These are phyloP conservation scores for Karstenula rhodostoma DNA, from an alignment of 2,329 filamentous ascomycete species.

Conservation along the genomic window DNA sequence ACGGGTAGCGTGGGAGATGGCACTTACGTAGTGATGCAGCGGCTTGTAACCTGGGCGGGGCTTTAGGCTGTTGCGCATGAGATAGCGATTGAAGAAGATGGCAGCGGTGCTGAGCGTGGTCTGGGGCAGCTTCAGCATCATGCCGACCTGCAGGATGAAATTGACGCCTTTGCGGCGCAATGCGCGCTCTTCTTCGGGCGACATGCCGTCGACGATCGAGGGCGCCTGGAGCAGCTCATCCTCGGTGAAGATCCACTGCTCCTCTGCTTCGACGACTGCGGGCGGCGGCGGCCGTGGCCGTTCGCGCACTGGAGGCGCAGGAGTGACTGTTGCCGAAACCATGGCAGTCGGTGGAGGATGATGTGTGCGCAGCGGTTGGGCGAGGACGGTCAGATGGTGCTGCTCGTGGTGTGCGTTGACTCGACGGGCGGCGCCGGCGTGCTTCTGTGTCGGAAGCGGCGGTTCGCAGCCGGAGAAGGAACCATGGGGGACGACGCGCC, in stretches of 20 bases:
- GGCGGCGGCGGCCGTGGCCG: constrained; percentile 49
- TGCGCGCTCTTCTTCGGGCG: constrained; percentile 77
- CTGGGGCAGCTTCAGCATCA: constrained; percentile 90
- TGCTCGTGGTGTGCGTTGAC: not conserved
- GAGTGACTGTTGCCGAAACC: constrained; percentile 37
- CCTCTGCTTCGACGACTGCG: constrained; percentile 63
- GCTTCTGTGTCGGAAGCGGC: not conserved
- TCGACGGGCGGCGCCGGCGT: not conserved
- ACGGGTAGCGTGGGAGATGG: not conserved
- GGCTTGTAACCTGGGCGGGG: constrained; percentile 71
- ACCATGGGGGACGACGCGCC: constrained; percentile 2
- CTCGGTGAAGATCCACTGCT: constrained; percentile 89
- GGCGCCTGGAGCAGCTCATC: constrained; percentile 85
- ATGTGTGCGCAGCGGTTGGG: not conserved
- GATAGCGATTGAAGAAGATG: constrained; percentile 95
- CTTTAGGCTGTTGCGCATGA: constrained; percentile 87
- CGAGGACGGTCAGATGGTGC: not conserved
- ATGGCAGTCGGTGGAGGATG: constrained; percentile 24
- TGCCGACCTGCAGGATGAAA: constrained; percentile 94
- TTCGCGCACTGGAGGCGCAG: constrained; percentile 35
- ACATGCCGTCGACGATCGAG: constrained; percentile 82
- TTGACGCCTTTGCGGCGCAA: constrained; percentile 91
- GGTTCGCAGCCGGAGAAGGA: not conserved
- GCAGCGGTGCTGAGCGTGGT: constrained; percentile 90
- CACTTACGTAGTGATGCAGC: constrained; percentile 78